Evolutionary conservation across 148 eudicot species (phyloP).

Genomic region (Chenopodium suecicum): DNA sequence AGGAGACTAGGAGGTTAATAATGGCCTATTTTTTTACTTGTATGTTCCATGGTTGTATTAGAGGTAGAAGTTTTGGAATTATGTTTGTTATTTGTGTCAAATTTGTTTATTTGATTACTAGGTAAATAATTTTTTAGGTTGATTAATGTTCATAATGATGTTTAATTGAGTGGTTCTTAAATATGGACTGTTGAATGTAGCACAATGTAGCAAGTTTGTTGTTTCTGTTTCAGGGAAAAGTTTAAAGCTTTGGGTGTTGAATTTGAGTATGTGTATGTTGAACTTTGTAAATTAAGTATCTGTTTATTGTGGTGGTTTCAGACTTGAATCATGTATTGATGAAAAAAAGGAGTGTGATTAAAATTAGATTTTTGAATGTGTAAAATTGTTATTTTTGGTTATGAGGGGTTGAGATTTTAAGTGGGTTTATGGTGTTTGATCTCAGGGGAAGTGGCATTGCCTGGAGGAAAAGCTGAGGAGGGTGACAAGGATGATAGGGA

Average conservation of each 20-base stretch:
- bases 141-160: neutral
- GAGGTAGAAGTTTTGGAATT: neutral
- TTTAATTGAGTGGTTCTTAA: neutral
- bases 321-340: neutral
- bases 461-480: conserved; percentile 90
- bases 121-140: no score
- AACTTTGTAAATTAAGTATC: neutral
- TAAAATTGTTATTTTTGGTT: neutral
- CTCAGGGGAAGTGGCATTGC: conserved; percentile 90
- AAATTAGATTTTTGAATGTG: conserved; percentile 6
- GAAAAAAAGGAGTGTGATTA: neutral
- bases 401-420: neutral
- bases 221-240: neutral
- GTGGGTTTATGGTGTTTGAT: conserved; percentile 23
- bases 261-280: neutral
- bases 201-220: neutral
- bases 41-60: neutral
- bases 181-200: neutral
- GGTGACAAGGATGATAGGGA: conserved; percentile 67
- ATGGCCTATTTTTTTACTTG: neutral
- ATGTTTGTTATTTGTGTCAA: neutral
- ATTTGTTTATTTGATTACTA: neutral
- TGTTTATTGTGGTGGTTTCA: neutral
- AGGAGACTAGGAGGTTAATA: no score
- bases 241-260: neutral